These are phyloP conservation scores for Blastocystis sp. DNA, from an alignment of 352 stramenopile species.

Conservation along the genomic window DNA sequence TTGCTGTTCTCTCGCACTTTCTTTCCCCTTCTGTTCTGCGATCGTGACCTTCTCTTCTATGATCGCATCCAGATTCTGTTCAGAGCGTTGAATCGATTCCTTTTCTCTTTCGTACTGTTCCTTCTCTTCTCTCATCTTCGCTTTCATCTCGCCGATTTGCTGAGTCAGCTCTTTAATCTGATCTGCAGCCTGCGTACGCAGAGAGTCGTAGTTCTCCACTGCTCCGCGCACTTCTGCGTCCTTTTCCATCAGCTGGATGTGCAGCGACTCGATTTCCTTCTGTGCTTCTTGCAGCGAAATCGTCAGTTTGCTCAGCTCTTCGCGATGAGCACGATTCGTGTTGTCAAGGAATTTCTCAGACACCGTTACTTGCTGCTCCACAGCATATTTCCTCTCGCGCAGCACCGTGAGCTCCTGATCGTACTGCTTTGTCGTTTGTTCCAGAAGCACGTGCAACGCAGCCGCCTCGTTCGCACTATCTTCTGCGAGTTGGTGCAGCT, in stretches of 20 bases:
- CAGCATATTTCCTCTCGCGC: not conserved
- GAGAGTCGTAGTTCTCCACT: not conserved
- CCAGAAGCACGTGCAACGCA: not conserved
- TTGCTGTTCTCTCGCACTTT: not conserved
- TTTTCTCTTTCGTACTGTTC: not conserved
- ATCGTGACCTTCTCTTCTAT: not conserved
- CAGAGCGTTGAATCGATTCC: not conserved
- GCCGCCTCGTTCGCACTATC: not conserved
- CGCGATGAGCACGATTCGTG: not conserved
- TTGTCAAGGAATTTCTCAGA: not conserved
- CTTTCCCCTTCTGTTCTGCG: not conserved
- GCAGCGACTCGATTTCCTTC: not conserved
- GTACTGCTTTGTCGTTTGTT: not conserved
- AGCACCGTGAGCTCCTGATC: slow-evolving; percentile 10
- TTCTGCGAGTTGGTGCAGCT: slow-evolving; percentile 1
- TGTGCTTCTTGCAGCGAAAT: not conserved
- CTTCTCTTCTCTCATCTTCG: not conserved
- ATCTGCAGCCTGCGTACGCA: not conserved
- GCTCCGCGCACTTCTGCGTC: not conserved
- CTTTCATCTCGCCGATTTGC: not conserved
- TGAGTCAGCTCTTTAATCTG: not conserved
- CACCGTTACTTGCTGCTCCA: slow-evolving; percentile 8
- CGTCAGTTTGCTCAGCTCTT: slow-evolving; percentile 10
- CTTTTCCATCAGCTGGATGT: slow-evolving; percentile 14
- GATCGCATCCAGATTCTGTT: not conserved